Evolutionary conservation across 176 grass and related monocot species (phyloP).

Genomic region (Areca catechu): DNA sequence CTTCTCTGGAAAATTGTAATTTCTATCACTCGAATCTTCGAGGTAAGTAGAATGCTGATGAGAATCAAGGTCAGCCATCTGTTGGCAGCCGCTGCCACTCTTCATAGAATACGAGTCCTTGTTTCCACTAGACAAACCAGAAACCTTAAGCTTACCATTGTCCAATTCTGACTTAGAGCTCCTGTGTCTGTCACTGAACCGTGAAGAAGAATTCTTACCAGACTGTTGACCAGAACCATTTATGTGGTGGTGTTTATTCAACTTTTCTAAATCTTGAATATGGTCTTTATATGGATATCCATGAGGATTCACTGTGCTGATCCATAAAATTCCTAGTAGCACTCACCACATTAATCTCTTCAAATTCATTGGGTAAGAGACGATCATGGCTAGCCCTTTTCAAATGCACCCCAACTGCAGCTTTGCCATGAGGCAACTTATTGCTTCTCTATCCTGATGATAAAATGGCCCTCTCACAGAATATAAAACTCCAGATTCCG

Average conservation of each 20-base stretch:
- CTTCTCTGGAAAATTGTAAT: conserved; percentile 25
- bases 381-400: not conserved
- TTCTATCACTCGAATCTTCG: not conserved
- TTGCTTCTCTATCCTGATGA: not conserved
- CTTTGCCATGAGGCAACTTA: not conserved
- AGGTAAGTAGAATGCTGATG: not conserved
- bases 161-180: conserved; percentile 4
- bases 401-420: not conserved
- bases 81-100: not conserved
- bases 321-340: not conserved
- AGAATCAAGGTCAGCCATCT: conserved; percentile 6
- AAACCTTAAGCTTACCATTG: conserved; percentile 4
- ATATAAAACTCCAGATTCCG: not conserved
- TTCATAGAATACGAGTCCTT: not conserved
- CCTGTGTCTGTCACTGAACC: conserved; percentile 9
- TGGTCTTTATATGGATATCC: not conserved
- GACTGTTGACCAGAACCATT: not conserved
- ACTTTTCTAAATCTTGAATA: not conserved
- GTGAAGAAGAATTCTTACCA: conserved; percentile 4
- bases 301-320: not conserved
- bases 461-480: not conserved
- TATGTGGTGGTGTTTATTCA: not conserved
- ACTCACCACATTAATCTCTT: not conserved
- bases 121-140: not conserved
- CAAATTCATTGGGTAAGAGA: not conserved